These are phyloP conservation scores for Poterioochromonas sp. DNA, from an alignment of 352 stramenopile genomes.

Conservation along the genomic window DNA sequence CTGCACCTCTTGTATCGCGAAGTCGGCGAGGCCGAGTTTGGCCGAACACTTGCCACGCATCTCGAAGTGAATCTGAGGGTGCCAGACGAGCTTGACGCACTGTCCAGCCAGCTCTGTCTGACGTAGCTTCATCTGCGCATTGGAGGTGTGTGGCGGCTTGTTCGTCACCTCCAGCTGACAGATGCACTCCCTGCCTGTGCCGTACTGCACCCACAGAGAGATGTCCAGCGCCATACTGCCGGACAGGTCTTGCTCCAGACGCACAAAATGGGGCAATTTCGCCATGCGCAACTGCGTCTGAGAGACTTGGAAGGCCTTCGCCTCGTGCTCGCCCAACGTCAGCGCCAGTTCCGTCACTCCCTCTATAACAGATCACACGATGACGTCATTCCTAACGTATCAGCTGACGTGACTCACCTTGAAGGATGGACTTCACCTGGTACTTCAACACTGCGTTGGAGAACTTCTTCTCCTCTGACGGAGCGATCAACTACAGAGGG, in stretches of 20 bases:
- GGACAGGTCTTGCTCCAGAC: neutral
- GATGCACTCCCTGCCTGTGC: neutral
- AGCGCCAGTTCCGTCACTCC: neutral
- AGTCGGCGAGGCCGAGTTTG: neutral
- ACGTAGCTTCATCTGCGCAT: neutral
- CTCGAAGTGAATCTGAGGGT: slow-evolving; percentile 11
- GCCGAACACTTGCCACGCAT: neutral
- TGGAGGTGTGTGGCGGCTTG: neutral
- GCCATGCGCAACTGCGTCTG: neutral
- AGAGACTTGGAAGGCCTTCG: neutral
- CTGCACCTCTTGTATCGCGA: neutral
- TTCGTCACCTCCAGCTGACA: neutral
- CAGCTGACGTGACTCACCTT: neutral
- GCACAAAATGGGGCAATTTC: neutral
- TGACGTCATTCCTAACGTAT: neutral
- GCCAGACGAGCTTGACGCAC: neutral
- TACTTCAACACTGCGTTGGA: neutral
- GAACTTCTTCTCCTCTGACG: neutral
- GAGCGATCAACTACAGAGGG: neutral
- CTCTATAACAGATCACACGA: neutral
- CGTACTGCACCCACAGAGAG: slow-evolving; percentile 3
- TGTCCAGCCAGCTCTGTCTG: neutral
- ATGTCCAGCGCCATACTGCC: neutral
- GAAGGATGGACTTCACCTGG: slow-evolving; percentile 3
- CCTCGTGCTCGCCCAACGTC: neutral